Conservation (phyloP, 352 stramenopile species). For the Globisporangium perplexum region DNA sequence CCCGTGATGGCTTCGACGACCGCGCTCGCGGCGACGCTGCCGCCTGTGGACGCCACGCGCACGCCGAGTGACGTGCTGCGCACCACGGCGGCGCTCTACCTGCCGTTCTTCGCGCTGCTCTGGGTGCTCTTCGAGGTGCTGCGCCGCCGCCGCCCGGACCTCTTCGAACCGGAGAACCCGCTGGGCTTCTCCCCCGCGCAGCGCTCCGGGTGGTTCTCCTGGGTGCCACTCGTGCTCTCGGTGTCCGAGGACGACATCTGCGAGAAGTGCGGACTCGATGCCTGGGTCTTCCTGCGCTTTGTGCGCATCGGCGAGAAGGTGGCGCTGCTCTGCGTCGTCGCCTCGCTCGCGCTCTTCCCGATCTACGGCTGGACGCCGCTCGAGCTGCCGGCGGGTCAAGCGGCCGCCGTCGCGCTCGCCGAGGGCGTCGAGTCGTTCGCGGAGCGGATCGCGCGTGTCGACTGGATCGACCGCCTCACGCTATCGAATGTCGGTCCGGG, state of each 20-base stretch:
- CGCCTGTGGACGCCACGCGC: slow-evolving; percentile 14
- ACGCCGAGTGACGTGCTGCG: slow-evolving; percentile 43
- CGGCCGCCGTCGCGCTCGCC: slow-evolving; percentile 17
- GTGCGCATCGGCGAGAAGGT: slow-evolving; percentile 66
- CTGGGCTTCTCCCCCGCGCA: slow-evolving; percentile 26
- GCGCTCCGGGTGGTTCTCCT: slow-evolving; percentile 31
- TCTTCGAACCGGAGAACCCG: slow-evolving; percentile 49
- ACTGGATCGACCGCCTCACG: slow-evolving; percentile 62
- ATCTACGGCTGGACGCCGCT: slow-evolving; percentile 53
- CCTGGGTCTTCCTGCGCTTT: slow-evolving; percentile 74
- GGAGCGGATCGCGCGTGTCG: slow-evolving; percentile 29
- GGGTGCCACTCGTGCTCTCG: slow-evolving; percentile 58
- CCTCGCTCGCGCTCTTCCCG: slow-evolving; percentile 60
- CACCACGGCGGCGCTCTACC: slow-evolving; percentile 58
- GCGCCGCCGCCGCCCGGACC: slow-evolving; percentile 28
- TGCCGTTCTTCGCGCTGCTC: slow-evolving; percentile 47
- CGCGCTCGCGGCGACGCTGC: background rate
- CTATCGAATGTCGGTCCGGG: slow-evolving; percentile 60
- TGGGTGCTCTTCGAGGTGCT: slow-evolving; percentile 60
- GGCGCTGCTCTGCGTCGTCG: slow-evolving; percentile 41
- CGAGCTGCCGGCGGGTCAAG: slow-evolving; percentile 20
- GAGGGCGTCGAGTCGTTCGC: slow-evolving; percentile 15
- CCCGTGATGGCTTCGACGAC: background rate
- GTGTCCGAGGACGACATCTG: slow-evolving; percentile 55
- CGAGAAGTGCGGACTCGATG: slow-evolving; percentile 56